Evolutionary conservation across 108 stramenopile genomes (phyloP), one percentile per base, ranked within the genome.

Genomic region (Fragilaria crotonensis): DNA sequence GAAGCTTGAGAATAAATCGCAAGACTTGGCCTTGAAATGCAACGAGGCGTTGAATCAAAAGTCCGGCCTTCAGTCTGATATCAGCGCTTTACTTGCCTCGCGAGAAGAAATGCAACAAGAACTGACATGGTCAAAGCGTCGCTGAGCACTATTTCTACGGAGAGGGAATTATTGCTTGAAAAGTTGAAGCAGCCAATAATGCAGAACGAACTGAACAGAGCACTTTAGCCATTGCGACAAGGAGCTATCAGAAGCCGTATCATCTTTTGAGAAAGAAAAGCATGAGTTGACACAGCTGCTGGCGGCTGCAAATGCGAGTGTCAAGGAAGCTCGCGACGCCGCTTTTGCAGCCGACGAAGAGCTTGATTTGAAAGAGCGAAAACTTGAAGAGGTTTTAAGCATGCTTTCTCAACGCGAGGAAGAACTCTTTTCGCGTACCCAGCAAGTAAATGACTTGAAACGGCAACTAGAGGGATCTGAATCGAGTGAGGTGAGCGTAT

Each of bases 201-300:
- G n/a, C n/a, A n/a, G n/a, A n/a, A n/a, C n/a, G n/a, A n/a, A n/a
- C n/a, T n/a, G n/a, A n/a, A n/a, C n/a, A n/a, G n/a, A n/a, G n/a
- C n/a, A n/a, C n/a, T n/a, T n/a, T n/a, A n/a, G n/a, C n/a, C n/a
- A n/a, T n/a, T n/a, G n/a, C n/a, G n/a, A n/a, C n/a, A n/a, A n/a
- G n/a, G n/a, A n/a, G n/a, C n/a, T n/a, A n/a, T n/a, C n/a, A n/a
- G n/a, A n/a, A n/a, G n/a, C n/a, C n/a, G n/a, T n/a, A n/a, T n/a
- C 36, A 25, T 51, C 62, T 4, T 62, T 80, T 32, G 60, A 66
- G 50, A 19, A 47, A 5, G 76, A 84, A 59, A 78, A 79, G 27
- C 25, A 62, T 5, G 85, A 88, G 25, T 51, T 89, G 33, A 83
- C 70, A 52, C 59, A 64, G 50, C 79, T 87, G 28, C 71, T 89